phyloP scores from a whole-genome alignment of 2,329 filamentous ascomycete genomes.

The Colletotrichum plurivorum region DNA sequence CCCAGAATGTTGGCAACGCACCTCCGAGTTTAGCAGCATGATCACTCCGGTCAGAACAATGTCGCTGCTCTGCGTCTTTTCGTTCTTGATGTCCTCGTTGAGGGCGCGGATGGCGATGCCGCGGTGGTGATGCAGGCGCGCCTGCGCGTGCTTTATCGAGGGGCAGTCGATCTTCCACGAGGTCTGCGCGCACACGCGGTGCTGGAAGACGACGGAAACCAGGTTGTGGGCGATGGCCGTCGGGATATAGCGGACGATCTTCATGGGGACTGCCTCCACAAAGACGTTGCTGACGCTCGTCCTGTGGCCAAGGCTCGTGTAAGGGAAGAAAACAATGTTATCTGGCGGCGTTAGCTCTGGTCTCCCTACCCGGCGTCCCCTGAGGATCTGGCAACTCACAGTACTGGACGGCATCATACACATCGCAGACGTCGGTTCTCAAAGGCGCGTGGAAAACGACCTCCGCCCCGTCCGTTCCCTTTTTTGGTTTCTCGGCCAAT shows the following conservation, averaged over 20 bases:
- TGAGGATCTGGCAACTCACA: conserved; percentile 27
- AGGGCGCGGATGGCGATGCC: conserved; percentile 38
- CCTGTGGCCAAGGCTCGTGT: conserved; percentile 41
- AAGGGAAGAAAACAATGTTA: conserved; percentile 42
- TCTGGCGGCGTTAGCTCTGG: neutral
- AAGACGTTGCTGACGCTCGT: conserved; percentile 39
- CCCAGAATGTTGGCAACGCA: neutral
- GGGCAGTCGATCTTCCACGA: conserved; percentile 30
- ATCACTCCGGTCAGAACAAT: conserved; percentile 37
- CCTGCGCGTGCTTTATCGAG: conserved; percentile 23
- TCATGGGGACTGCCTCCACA: conserved; percentile 48
- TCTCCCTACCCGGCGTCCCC: too few species aligned
- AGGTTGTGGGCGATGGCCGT: conserved; percentile 31
- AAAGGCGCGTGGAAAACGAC: conserved; percentile 21
- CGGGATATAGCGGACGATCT: conserved; percentile 21
- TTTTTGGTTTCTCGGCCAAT: neutral
- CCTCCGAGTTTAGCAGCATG: conserved; percentile 33
- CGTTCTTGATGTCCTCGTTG: conserved; percentile 37
- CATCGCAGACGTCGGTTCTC: conserved; percentile 35
- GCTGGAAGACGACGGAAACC: conserved; percentile 33
- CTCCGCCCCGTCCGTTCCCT: neutral
- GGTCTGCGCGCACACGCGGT: conserved; percentile 32
- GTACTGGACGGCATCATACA: conserved; percentile 38
- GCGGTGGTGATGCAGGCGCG: conserved; percentile 36
- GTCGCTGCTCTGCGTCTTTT: conserved; percentile 27